A percentile compares a stretch with the other conserved stretches of the same genome.
phyloP scores from a whole-genome alignment of 2,329 filamentous ascomycete genomes.

The Colletotrichum sp. region DNA sequence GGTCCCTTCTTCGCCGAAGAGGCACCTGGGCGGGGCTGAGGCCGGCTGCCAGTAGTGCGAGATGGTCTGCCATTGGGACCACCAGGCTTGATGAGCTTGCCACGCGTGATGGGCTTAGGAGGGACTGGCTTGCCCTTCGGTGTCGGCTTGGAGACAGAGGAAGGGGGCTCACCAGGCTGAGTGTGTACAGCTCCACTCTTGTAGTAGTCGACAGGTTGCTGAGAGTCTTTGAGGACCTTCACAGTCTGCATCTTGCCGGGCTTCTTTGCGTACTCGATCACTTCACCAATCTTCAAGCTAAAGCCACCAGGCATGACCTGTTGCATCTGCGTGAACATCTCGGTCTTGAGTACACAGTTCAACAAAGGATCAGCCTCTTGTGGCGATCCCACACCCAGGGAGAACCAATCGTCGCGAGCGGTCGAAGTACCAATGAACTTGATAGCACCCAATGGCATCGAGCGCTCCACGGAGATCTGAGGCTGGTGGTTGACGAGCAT shows the following conservation, averaged over 20 bases:
- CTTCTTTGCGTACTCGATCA: conserved; percentile 97
- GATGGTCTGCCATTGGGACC: conserved; percentile 84
- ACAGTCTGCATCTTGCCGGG: conserved; percentile 89
- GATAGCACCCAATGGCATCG: conserved; percentile 84
- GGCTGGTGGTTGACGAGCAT: conserved; percentile 81
- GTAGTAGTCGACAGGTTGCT: conserved; percentile 80
- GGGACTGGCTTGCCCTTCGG: conserved; percentile 87
- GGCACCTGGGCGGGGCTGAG: conserved; percentile 47
- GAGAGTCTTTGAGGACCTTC: conserved; percentile 89
- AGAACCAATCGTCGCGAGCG: conserved; percentile 95
- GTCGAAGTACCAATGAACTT: conserved; percentile 85
- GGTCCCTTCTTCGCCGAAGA: conserved; percentile 21
- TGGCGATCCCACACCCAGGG: conserved; percentile 84
- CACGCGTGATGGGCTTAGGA: conserved; percentile 88
- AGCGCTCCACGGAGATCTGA: conserved; percentile 80
- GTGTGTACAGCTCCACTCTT: conserved; percentile 94
- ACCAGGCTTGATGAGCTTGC: conserved; percentile 89
- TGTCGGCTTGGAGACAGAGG: conserved; percentile 81
- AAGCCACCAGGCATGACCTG: conserved; percentile 80
- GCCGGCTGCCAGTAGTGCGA: conserved; percentile 62
- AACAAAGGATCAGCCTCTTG: conserved; percentile 94
- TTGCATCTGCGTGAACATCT: conserved; percentile 92
- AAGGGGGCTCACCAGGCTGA: conserved; percentile 80
- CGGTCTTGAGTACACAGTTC: conserved; percentile 94
- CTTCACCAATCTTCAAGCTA: conserved; percentile 81